Evolutionary conservation across 73 alveolate genomes (phyloP), one percentile per base, ranked within the genome.

Genomic region (Effrenium voratum): DNA sequence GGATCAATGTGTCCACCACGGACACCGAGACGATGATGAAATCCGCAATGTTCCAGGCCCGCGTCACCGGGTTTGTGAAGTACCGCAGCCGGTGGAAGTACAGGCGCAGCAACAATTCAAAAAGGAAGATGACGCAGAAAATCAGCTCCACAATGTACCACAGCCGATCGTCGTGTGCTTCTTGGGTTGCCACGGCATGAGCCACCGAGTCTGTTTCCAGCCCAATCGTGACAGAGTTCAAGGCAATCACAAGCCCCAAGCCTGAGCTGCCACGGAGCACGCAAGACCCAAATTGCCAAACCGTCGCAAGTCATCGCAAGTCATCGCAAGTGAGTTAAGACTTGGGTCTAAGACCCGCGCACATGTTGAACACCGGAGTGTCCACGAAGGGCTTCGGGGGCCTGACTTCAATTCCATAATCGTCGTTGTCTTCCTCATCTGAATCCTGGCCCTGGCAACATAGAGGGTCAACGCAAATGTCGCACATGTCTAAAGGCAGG

Each of bases 351-450:
- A 81, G 92, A 32, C 34, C 92, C 73, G 40, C 28, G 28, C 95
- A 90, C 97, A 90, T 90, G 52, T 90, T 90, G 76, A 90, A 90
- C 46, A 50, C 47, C 0, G 97, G 97, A 34, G 97, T 90, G 41
- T 90, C 97, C 34, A 90, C 97, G 28, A 90, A 90, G 32, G 97
- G 97, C 66, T 90, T 90, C 24, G 97, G 97, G 28, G 97, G 97
- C 6, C 97, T 36, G 40, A 90, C 87, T 47, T 90, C 97, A 1
- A 50, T 60, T 28, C 97, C 97, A 34, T 90, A 90, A 87, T 90
- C 97, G 59, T 90, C 97, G 52, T 90, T 90, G 41, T 90, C 97
- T 41, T 90, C 97, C 46, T 90, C 97, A 34, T 90, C 97, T 12
- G 73, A 41, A 44, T 90, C 97, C 38, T 90, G 97, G 0, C 97